Base-by-base conservation (phyloP, 768 basidiomycete species). In the Dioszegia aurantiaca region DNA sequence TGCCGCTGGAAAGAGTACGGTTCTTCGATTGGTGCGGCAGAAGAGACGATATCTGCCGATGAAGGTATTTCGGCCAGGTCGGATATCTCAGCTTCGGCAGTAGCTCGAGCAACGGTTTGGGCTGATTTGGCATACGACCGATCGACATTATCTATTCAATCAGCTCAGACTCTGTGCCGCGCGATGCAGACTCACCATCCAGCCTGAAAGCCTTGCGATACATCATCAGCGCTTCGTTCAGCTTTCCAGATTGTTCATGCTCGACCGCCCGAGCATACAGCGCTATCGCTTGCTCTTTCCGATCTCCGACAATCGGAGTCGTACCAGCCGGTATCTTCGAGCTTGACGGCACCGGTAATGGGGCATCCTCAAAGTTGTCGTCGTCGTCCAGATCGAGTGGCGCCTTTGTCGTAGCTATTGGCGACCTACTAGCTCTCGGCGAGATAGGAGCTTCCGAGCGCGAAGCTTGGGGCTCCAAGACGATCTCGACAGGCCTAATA, bases 171-270 rank as follows among this genome's bases (percentile, higher is more conserved):
- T 39, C 21, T 24, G 1, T 12, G 16, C 11, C n/a, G n/a, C 33
- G 2, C 33, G 44, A 37, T n/a, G 3, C 1, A 6, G n/a, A 60
- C 73, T 63, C 49, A 73, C 72, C 79, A 59, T 91, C 83, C 77
- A 87, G 77, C 52, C 86, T 83, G 73, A 91, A 92, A 1, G 89
- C 89, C 60, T 84, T 83, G 10, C 89, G 84, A 68, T 94, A 95
- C 8, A 90, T 77, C 24, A 76, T 69, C 10, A 91, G 76, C 11
- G 91, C 91, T 31, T 86, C 83, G 62, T 91, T 87, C 47, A 90
- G 79, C 59, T 87, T 79, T 37, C 89, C 84, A 42, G 77, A 78
- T 70, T 89, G 87, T 74, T 95, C 91, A 44, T 82, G 80, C 37
- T 83, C 80, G 28, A 90, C 81, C 9, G 91, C 91, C 19, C 77